Conservation (phyloP, 495 filamentous ascomycete species). For the Podospora sp. region DNA sequence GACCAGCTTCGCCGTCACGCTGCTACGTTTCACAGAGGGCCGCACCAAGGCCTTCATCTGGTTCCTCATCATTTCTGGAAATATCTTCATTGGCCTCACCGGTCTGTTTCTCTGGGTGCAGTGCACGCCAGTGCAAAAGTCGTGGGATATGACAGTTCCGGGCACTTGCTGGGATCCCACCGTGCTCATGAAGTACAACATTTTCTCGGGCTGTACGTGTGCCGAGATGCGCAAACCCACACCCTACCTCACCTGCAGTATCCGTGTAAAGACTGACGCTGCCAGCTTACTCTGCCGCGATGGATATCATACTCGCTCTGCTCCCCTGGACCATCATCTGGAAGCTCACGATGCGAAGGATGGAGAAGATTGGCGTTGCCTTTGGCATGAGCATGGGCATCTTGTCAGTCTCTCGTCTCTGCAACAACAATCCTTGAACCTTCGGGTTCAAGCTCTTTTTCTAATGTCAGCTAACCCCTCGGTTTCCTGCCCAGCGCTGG, state of each 20-base stretch:
- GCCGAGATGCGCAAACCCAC: too few species aligned
- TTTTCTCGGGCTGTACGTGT: conserved; percentile 18
- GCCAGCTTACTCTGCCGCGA: conserved; percentile 3
- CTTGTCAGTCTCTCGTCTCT: background rate
- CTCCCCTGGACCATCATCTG: conserved; percentile 5
- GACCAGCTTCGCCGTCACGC: conserved; percentile 32
- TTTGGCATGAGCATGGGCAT: conserved; percentile 10
- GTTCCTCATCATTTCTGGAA: conserved; percentile 21
- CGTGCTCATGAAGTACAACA: conserved; percentile 6
- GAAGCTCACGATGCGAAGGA: background rate
- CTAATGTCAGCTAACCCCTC: too few species aligned
- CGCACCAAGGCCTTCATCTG: conserved; percentile 18
- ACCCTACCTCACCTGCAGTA: too few species aligned
- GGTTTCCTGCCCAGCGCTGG: conserved; percentile 11
- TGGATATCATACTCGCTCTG: background rate
- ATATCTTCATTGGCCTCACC: conserved; percentile 18
- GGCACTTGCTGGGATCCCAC: conserved; percentile 16
- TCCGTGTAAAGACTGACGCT: background rate
- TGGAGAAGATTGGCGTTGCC: conserved; percentile 10
- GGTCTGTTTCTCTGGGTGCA: conserved; percentile 22
- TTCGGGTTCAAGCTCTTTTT: too few species aligned
- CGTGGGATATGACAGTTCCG: background rate
- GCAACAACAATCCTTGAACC: too few species aligned
- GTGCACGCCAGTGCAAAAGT: conserved; percentile 25
- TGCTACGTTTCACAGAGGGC: conserved; percentile 23